phyloP scores from a whole-genome alignment of 169 alveolate genomes.

The Pseudocohnilembus persalinus region DNA sequence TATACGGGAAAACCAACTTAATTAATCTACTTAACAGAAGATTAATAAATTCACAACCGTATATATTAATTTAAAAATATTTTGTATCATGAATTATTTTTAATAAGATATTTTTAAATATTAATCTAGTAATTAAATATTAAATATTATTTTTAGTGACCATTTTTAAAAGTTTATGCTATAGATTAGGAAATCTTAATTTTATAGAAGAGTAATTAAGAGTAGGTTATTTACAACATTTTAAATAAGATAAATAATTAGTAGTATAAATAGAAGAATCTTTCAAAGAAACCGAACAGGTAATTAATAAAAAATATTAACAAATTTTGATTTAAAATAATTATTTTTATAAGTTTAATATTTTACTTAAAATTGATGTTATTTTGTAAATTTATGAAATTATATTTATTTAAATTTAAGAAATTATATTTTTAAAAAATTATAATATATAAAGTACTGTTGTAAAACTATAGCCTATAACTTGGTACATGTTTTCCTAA shows the following conservation, averaged over 20 bases:
- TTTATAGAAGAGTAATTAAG: conserved; percentile 10
- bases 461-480: too few relatives aligned
- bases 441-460: too few relatives aligned
- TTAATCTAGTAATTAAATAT: neutral
- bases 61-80: too few relatives aligned
- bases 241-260: neutral
- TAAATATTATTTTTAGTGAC: neutral
- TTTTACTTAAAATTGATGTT: too few relatives aligned
- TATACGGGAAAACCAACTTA: neutral
- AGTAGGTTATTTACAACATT: neutral
- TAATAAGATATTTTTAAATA: neutral
- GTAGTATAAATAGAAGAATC: neutral
- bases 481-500: too few relatives aligned
- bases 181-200: conserved; percentile 22
- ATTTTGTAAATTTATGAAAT: too few relatives aligned
- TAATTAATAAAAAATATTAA: neutral
- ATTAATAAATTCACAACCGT: conserved; percentile 15
- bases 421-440: too few relatives aligned
- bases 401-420: too few relatives aligned
- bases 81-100: neutral
- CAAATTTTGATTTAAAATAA: too few relatives aligned
- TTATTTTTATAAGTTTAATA: too few relatives aligned
- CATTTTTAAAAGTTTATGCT: conserved; percentile 16
- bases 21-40: neutral
- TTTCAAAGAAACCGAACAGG: neutral